A percentile compares a stretch with the other conserved stretches of the same genome.
phyloP scores from a whole-genome alignment of 306 rosid species.

The Dryas alaskensis region DNA sequence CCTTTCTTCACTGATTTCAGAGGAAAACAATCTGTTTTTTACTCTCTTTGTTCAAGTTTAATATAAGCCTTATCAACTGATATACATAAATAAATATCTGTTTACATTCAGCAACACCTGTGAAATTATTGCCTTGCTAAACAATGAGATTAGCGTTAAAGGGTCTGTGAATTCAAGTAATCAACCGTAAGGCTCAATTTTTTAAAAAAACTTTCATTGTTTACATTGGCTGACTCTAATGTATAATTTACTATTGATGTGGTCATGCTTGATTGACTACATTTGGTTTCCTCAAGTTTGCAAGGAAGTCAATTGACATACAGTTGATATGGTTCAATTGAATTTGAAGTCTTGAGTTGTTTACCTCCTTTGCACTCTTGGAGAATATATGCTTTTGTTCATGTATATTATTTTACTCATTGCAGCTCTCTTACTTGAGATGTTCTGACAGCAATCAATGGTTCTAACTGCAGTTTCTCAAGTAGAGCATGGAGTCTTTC shows the following conservation, averaged over 20 bases:
- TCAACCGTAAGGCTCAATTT: not conserved
- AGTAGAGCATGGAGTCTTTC: constrained; percentile 78
- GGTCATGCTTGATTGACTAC: not conserved
- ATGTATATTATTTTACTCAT: constrained; percentile 5
- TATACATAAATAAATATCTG: not conserved
- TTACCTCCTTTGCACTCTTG: not conserved
- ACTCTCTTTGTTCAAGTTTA: not conserved
- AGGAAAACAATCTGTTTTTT: not conserved
- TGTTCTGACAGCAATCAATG: constrained; percentile 33
- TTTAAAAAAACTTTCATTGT: not conserved
- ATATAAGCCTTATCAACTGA: not conserved
- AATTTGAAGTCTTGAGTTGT: not conserved
- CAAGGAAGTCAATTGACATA: not conserved
- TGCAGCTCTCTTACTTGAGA: constrained; percentile 14
- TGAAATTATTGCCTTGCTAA: not conserved
- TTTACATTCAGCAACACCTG: not conserved
- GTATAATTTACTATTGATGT: not conserved
- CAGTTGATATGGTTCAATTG: not conserved
- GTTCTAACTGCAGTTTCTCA: constrained; percentile 76
- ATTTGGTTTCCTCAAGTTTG: constrained; percentile 1
- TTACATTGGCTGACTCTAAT: not conserved
- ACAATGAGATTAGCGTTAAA: not conserved
- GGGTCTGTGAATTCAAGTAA: not conserved
- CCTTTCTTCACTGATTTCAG: not conserved
- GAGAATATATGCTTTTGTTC: not conserved